phyloP scores from a whole-genome alignment of 2,329 filamentous ascomycete species.

The Tolypocladium capitatum region DNA sequence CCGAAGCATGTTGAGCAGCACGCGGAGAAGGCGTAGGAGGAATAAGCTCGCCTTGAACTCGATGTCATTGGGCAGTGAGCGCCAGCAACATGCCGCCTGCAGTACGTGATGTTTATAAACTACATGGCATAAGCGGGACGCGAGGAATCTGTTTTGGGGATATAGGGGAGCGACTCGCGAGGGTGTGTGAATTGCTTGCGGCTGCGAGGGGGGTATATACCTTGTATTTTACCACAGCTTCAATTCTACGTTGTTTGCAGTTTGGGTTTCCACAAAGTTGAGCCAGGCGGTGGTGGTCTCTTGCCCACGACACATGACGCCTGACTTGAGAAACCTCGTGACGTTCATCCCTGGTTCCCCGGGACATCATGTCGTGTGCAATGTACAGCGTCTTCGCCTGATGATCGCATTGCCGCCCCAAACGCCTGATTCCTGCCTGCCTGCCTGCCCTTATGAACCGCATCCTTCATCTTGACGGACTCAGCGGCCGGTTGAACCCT shows the following conservation, averaged over 20 bases:
- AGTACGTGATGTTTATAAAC: constrained; percentile 25
- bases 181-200: not conserved
- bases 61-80: constrained; percentile 8
- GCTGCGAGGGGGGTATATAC: not conserved
- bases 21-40: constrained; percentile 2
- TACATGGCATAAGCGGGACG: constrained; percentile 7
- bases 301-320: not conserved
- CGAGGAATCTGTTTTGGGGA: constrained; percentile 1
- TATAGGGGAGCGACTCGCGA: not conserved
- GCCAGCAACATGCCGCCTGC: constrained; percentile 11
- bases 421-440: not conserved
- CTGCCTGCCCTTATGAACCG: not conserved
- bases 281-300: not conserved
- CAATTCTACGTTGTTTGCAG: not conserved
- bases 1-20: constrained; percentile 5
- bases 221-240: not conserved
- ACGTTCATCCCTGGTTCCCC: not conserved
- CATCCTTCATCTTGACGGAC: constrained; percentile 32
- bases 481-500: constrained; percentile 69
- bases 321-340: not conserved
- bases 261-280: not conserved
- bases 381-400: not conserved
- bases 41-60: constrained; percentile 5
- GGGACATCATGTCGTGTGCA: not conserved
- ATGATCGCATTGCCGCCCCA: not conserved